Evolutionary conservation across 2,329 filamentous ascomycete species (phyloP), one percentile per base, ranked within the genome.

Genomic region (Cladosporium sp.): DNA sequence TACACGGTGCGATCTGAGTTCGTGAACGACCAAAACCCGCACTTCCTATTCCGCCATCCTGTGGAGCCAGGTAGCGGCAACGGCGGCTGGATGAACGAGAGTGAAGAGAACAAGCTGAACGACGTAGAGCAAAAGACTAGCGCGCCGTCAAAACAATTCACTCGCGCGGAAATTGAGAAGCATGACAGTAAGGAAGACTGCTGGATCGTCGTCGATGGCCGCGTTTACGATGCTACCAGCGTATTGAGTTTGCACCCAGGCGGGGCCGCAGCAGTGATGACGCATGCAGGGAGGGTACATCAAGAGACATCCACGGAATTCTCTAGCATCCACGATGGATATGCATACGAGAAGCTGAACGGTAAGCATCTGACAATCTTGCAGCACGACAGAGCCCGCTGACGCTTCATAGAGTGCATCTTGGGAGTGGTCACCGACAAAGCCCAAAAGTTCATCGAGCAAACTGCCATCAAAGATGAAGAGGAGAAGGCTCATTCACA

Each of bases 181-280:
- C 77, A 80, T 53, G 65, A 70, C 27, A 70, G 56, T 5, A 68
- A 73, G 39, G 61, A 72, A 17, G 75, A 79, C 53, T 77, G 76
- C 56, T 80, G 77, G 77, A 68, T 80, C n/a, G 73, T 78, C 0
- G 65, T 80, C 3, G 72, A 78, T 50, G 71, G 69, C 6, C 77
- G 75, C 39, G 76, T 78, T 0, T 78, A 78, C 51, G 74, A 79
- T 57, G 71, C 68, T 0, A 78, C 75, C 3, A 69, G 65, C 41
- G 72, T 77, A 1, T 51, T 79, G 12, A 57, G 61, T 7, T 76
- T 74, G 75, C 75, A 78, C 64, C 75, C 74, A 6, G 75, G 75
- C 6, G 75, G 76, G 2, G 73, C 72, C 50, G 69, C 70, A 1
- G 65, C 76, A 0, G 73, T 79, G 19, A 61, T 78, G 52, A 67